Evolutionary conservation across 805 yeast genomes (phyloP).

Genomic region (Metschnikowia koreensis): DNA sequence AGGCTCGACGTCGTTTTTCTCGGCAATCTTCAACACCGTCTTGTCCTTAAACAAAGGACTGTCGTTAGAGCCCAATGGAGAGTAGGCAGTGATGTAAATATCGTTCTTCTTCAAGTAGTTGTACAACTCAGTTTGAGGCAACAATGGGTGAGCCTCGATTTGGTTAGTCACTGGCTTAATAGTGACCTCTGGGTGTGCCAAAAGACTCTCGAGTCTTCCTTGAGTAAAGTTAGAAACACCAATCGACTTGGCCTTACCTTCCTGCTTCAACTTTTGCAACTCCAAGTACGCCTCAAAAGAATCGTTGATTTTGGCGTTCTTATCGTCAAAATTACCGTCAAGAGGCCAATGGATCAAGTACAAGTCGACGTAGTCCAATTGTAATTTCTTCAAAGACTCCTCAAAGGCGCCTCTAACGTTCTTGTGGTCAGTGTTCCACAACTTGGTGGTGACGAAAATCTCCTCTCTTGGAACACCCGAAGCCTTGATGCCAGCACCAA

Average conservation of each 20-base stretch:
- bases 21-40: slow-evolving; percentile 25
- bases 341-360: slow-evolving; percentile 62
- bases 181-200: slow-evolving; percentile 16
- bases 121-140: slow-evolving; percentile 40
- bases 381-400: slow-evolving; percentile 56
- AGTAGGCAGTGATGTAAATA: slow-evolving; percentile 50
- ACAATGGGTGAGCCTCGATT: slow-evolving; percentile 38
- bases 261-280: slow-evolving; percentile 53
- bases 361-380: slow-evolving; percentile 68
- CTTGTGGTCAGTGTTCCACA: slow-evolving; percentile 59
- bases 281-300: slow-evolving; percentile 37
- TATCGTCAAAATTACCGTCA: slow-evolving; percentile 28
- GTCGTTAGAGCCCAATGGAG: slow-evolving; percentile 64
- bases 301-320: slow-evolving; percentile 26
- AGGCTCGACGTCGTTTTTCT: slow-evolving; percentile 32
- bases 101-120: slow-evolving; percentile 36
- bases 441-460: slow-evolving; percentile 68
- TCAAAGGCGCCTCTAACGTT: slow-evolving; percentile 55
- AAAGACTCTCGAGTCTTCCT: slow-evolving; percentile 20
- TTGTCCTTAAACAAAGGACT: slow-evolving; percentile 57
- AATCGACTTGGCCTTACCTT: slow-evolving; percentile 48
- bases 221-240: slow-evolving; percentile 52
- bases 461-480: slow-evolving; percentile 50
- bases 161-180: slow-evolving; percentile 54
- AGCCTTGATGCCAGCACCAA: slow-evolving; percentile 18